Base-by-base conservation (phyloP, 495 filamentous ascomycete species). In the Elaphomyces granulatus region DNA sequence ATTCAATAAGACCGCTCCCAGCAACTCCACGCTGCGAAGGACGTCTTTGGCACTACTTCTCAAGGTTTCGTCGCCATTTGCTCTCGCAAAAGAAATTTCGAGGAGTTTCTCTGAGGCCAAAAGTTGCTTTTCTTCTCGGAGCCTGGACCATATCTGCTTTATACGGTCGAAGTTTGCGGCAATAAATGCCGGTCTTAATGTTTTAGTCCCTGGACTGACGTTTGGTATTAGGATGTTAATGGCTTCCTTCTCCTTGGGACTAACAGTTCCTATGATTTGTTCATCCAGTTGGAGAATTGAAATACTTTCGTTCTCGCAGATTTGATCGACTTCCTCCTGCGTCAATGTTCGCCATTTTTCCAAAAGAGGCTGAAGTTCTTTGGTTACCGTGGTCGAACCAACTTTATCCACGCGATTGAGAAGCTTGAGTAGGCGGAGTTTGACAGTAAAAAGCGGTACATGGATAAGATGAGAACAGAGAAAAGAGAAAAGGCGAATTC, bases 391-490 rank as follows among this genome's bases (percentile, higher is more conserved):
- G 20, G 61, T 70, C 8, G 68, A 68, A 1, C 74, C 75, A 7
- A 78, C 68, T 50, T 81, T 86, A 30, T 78, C 74, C 19, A 84
- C 60, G 28, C 69, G 63, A 47, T 83, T 83, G 41, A 94, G 58
- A 21, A 81, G 59, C n/a, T 60, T 61, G 12, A 96, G 64, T 15
- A 98, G 59, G 16, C 70, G 65, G 15, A 79, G 49, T 45, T 87
- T 90, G 30, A 81, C 72, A 2, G 62, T 49, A 37, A 80, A 66
- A 0, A 83, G 54, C 3, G 86, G 83, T 18, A 82, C 74, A 14
- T 65, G 52, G 9, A 78, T 63, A 8, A 72, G 64, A 59, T 95
- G 86, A 18, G 75, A 78, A 38, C 75, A 76, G 2, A 98, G 58
- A 54, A 79, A 92, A n/a, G 68, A 64, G 34, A 85, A 59, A 16